Evolutionary conservation across 805 yeast species (phyloP), one percentile per base, ranked within the genome.

Genomic region (Teunomyces aglyptinius): DNA sequence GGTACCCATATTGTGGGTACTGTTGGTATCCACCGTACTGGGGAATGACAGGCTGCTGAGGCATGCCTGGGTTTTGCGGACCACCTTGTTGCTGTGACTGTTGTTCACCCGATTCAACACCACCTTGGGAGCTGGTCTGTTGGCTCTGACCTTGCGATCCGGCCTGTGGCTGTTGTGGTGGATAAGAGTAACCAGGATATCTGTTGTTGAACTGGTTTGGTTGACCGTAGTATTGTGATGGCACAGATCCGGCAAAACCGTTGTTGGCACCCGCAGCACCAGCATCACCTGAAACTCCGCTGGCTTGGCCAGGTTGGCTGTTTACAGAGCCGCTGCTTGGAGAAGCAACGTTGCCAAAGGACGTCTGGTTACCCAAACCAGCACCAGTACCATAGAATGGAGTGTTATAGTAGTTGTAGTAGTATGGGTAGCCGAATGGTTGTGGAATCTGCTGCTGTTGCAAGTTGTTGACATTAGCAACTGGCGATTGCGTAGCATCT

Each of bases 21-120:
- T 72, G 77, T 56, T 72, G 77, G 55, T 71, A 72, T n/a, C 64
- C 75, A 36, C 68, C 75, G 53, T 67, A 72, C 58, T 71, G 75
- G 22, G 75, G 76, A 47, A 64, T 61, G 49, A 58, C 55, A 41
- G 71, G 71, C 56, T 71, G 76, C 48, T 67, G 70, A 24, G 66
- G 64, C 44, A 59, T 56, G 46, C 33, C 33, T 31, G 59, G 63
- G 46, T 51, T 51, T 27, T 46, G 64, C 27, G 59, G 63, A 26
- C 63, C 58, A 5, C 39, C 39, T 13, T 51, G 58, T 44, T 62
- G 67, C 45, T 53, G 63, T 10, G 53, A 55, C 29, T 51, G 65
- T 26, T 53, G 56, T 26, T 49, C 51, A 32, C 41, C 34, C 20
- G 50, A 15, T n/a, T 34, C 53, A 33, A 46, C 49, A 16, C 39